Percentiles rank a stretch among this genome's conserved stretches.
These are phyloP conservation scores for Pleurotus ostreatus DNA, from an alignment of 768 basidiomycete species.

Conservation along the genomic window DNA sequence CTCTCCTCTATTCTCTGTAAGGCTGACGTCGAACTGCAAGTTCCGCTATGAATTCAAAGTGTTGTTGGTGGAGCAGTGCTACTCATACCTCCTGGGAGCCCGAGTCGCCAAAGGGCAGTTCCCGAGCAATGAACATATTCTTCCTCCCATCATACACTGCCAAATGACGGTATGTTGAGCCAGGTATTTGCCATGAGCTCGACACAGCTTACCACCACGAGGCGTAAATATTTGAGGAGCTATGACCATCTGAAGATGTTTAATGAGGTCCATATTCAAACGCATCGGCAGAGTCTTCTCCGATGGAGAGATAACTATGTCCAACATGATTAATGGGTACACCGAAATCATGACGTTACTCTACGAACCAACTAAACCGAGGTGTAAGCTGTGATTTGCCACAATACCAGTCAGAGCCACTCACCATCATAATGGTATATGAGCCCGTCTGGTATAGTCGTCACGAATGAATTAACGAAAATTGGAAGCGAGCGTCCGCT, in stretches of 20 bases:
- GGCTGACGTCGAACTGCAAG: constrained; percentile 56
- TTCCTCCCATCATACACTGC: constrained; percentile 80
- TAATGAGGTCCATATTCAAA: constrained; percentile 69
- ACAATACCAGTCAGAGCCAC: constrained; percentile 19
- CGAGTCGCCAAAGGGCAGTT: constrained; percentile 53
- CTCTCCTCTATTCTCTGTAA: constrained; percentile 32
- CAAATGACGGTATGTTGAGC: background rate
- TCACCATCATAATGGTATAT: constrained; percentile 81
- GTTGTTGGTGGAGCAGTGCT: background rate
- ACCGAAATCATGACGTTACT: background rate
- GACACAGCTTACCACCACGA: constrained; percentile 20
- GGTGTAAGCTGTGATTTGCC: background rate
- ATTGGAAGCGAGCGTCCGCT: constrained; percentile 41
- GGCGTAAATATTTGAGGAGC: constrained; percentile 71
- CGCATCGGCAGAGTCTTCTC: constrained; percentile 67
- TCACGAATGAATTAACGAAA: constrained; percentile 60
- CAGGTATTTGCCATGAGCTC: too few relatives aligned
- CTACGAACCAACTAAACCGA: constrained; percentile 39
- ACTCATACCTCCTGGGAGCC: constrained; percentile 47
- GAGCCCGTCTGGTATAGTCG: constrained; percentile 53
- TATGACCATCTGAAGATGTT: constrained; percentile 50
- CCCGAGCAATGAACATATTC: constrained; percentile 61
- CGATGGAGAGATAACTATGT: constrained; percentile 56
- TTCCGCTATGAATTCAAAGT: constrained; percentile 8
- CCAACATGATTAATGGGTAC: background rate